Evolutionary conservation across 306 rosid genomes (phyloP).

Genomic region (Glycine soja): DNA sequence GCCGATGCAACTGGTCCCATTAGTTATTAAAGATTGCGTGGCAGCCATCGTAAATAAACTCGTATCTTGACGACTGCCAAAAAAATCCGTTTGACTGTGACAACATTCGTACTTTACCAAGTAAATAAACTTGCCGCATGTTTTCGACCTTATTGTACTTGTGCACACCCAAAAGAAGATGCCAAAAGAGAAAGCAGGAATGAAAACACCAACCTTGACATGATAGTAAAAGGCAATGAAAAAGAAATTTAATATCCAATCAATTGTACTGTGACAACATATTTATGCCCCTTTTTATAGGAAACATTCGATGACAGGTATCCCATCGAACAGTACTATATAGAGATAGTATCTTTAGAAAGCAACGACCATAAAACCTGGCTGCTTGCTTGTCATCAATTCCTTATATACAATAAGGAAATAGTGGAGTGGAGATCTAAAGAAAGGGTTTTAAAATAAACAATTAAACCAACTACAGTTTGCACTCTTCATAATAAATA

Average conservation of each 20-base stretch:
- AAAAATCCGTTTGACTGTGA: too few relatives aligned
- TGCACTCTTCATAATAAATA: neutral
- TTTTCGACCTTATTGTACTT: neutral
- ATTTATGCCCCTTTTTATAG: neutral
- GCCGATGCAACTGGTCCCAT: neutral
- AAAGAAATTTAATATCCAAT: constrained; percentile 5
- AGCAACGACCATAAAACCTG: neutral
- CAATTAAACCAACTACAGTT: neutral
- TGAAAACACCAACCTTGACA: neutral
- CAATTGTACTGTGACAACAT: neutral
- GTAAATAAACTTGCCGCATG: neutral
- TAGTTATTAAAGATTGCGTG: too few relatives aligned
- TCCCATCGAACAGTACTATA: neutral
- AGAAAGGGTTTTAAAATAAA: too few relatives aligned
- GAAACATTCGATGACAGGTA: neutral
- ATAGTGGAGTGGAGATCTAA: neutral
- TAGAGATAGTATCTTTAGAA: neutral
- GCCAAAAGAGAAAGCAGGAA: neutral
- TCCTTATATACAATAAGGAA: neutral
- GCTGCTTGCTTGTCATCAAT: neutral
- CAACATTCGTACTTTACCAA: too few relatives aligned
- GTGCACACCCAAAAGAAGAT: neutral
- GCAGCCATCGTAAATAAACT: neutral
- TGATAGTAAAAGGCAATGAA: neutral
- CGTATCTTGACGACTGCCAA: too few relatives aligned